Conservation (phyloP, 2,329 filamentous ascomycete genomes). For the Fonsecaea pedrosoi region DNA sequence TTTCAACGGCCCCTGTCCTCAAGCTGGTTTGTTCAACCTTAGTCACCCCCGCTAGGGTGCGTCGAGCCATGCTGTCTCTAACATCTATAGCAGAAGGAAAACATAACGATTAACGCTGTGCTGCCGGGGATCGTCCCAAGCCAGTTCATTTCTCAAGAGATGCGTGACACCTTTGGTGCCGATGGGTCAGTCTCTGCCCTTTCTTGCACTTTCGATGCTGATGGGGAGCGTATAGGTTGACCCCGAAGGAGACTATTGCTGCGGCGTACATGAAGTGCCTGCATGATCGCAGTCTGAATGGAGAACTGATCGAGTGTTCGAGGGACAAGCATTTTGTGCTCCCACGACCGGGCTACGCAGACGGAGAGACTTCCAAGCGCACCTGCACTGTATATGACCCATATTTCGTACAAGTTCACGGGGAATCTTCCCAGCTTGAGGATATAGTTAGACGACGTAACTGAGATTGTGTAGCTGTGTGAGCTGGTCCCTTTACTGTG, state of each 20-base stretch:
- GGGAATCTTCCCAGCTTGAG: conserved; percentile 50
- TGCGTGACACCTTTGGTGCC: conserved; percentile 51
- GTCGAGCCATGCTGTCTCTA: not conserved
- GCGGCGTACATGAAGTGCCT: conserved; percentile 56
- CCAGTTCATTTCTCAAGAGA: conserved; percentile 53
- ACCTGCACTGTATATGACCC: conserved; percentile 58
- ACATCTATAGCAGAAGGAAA: conserved; percentile 49
- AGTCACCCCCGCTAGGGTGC: too few relatives aligned
- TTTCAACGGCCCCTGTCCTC: conserved; percentile 19
- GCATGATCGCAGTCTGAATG: conserved; percentile 53
- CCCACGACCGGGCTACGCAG: conserved; percentile 4
- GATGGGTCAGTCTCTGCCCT: conserved; percentile 39
- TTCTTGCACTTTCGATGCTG: not conserved
- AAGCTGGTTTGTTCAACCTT: conserved; percentile 39
- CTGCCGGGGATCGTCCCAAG: conserved; percentile 58
- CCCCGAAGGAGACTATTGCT: conserved; percentile 54
- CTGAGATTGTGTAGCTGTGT: too few relatives aligned
- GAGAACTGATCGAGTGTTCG: conserved; percentile 51
- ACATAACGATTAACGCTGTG: conserved; percentile 58
- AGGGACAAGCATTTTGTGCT: conserved; percentile 18
- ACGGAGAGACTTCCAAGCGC: conserved; percentile 47
- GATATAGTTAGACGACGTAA: not conserved
- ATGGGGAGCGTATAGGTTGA: conserved; percentile 42
- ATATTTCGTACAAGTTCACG: conserved; percentile 54
- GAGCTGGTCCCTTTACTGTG: too few relatives aligned